Percentiles rank a stretch among this genome's conserved stretches.
These are phyloP conservation scores for Aspergillus glaucus DNA, from an alignment of 2,329 filamentous ascomycete species.

Conservation along the genomic window DNA sequence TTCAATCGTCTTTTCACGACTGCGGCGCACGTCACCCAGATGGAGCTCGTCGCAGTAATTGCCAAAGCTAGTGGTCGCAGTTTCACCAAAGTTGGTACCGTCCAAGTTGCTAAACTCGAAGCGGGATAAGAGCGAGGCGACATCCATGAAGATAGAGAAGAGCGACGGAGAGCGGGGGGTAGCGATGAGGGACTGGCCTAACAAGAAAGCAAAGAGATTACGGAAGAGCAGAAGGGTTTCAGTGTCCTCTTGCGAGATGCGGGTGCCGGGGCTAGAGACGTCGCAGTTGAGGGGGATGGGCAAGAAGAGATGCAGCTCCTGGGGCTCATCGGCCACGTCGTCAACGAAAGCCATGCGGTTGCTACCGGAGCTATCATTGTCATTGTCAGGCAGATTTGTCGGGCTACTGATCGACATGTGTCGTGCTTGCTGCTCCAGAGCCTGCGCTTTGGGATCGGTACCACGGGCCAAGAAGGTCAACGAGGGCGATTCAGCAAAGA, in stretches of 20 bases:
- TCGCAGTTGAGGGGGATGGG: slow-evolving; percentile 53
- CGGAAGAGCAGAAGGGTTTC: slow-evolving; percentile 55
- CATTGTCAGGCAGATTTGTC: slow-evolving; percentile 22
- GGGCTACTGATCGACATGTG: slow-evolving; percentile 26
- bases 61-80: slow-evolving; percentile 46
- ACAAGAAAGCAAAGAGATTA: slow-evolving; percentile 58
- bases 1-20: slow-evolving; percentile 83
- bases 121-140: slow-evolving; percentile 51
- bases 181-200: slow-evolving; percentile 56
- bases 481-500: slow-evolving; percentile 52
- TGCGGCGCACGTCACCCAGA: slow-evolving; percentile 72
- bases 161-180: slow-evolving; percentile 50
- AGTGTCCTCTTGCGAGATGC: slow-evolving; percentile 43
- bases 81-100: slow-evolving; percentile 58
- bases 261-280: slow-evolving; percentile 27
- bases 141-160: slow-evolving; percentile 56
- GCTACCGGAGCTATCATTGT: slow-evolving; percentile 41
- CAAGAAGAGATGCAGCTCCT: slow-evolving; percentile 51
- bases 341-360: slow-evolving; percentile 37
- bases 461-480: slow-evolving; percentile 53
- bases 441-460: slow-evolving; percentile 40
- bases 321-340: slow-evolving; percentile 38
- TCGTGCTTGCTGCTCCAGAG: slow-evolving; percentile 23
- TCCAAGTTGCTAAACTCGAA: slow-evolving; percentile 59
- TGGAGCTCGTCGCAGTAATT: slow-evolving; percentile 68